Evolutionary conservation across 2,329 filamentous ascomycete genomes (phyloP), one percentile per base, ranked within the genome.

Genomic region (Volutella citrinella): DNA sequence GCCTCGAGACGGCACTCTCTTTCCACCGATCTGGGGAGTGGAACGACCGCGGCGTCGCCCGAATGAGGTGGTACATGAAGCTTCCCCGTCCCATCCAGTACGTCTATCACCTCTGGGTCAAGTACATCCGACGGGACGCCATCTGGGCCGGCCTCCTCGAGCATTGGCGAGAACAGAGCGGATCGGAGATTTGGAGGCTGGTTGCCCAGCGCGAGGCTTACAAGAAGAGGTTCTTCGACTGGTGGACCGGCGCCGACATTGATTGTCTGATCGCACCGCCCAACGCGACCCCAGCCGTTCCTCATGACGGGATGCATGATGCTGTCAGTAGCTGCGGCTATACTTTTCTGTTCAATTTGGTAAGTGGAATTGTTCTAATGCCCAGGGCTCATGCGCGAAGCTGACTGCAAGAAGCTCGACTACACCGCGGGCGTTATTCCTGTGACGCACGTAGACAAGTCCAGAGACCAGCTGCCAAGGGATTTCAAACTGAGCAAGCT

Each of bases 261-360:
- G 90, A 96, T 61, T 82, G 90, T 45, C 73, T 96, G 46, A 63
- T 96, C 20, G 80, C 84, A 9, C 84, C 86, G n/a, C 88, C 83
- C 0, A 95, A 96, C 58, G 88, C 90, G 0, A 95, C 88, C 1
- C 89, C 90, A 2, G 90, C 90, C 1, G 78, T 95, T 5, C 89
- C 89, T 1, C 89, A 95, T 56, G 78, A 82, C 28, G 89, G 80
- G 1, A 96, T 95, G 88, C 78, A 79, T 47, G 82, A 91, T 50
- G 87, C 87, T 4, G 80, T 93, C 27, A 85, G 84, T 43, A 87
- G 82, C 47, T 96, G 90, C 52, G 89, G 88, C 2, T 96, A 97
- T 56, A 96, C 90, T 0, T 95, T 96, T 57, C 64, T 95, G 36
- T 97, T 93, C 68, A 96, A 96, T 52, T 47, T 96, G 53, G 82